Evolutionary conservation across 2,329 filamentous ascomycete species (phyloP).

Genomic region (Xylariaceae sp.): DNA sequence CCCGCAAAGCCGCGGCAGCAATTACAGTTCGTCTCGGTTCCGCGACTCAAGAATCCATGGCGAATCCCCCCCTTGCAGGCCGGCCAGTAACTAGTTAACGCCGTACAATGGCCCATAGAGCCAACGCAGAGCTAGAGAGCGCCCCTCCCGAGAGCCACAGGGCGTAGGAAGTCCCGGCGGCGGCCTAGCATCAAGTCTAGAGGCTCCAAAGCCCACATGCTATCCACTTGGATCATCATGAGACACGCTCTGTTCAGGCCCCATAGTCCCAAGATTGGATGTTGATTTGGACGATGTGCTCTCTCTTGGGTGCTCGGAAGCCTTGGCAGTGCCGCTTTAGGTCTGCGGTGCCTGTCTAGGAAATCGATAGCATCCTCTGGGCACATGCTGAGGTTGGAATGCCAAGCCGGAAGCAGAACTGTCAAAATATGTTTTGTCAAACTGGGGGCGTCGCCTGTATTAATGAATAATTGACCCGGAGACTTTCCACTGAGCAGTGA

Average conservation of each 20-base stretch:
- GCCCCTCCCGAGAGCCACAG: neutral
- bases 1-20: conserved; percentile 13
- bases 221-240: conserved; percentile 17
- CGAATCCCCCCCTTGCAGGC: conserved; percentile 3
- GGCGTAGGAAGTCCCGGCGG: neutral
- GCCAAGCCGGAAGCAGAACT: conserved; percentile 9
- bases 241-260: conserved; percentile 8
- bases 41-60: conserved; percentile 16
- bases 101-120: too few relatives aligned
- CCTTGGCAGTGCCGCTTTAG: neutral
- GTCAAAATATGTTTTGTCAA: neutral
- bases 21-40: conserved; percentile 14
- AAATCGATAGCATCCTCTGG: neutral
- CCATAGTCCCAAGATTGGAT: conserved; percentile 16
- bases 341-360: neutral
- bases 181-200: conserved; percentile 11
- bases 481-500: too few relatives aligned
- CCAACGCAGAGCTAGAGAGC: neutral
- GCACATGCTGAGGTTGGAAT: conserved; percentile 1
- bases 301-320: conserved; percentile 5
- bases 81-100: too few relatives aligned
- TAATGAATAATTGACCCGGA: neutral
- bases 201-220: conserved; percentile 14
- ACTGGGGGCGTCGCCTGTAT: too few relatives aligned
- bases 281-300: conserved; percentile 10